These are phyloP conservation scores for Solanum clarkiae DNA, from an alignment of 257 asterid species.

Conservation along the genomic window DNA sequence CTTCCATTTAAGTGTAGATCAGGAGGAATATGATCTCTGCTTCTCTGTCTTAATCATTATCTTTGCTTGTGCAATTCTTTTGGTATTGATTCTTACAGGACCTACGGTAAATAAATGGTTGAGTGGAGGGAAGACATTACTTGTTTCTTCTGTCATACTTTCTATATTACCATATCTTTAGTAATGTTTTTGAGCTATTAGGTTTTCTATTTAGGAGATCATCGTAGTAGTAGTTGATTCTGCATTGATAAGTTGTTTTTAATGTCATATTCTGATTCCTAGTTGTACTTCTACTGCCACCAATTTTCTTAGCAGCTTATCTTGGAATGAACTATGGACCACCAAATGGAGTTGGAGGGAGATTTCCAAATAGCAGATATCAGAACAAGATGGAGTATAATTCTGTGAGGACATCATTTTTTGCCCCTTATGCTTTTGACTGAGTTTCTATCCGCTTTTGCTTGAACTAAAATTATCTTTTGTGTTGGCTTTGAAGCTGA, in stretches of 20 bases:
- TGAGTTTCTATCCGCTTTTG: neutral
- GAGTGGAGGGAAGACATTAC: neutral
- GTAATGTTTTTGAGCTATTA: neutral
- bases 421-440: neutral
- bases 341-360: constrained; percentile 25
- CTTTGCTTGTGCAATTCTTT: neutral
- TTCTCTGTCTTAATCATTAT: neutral
- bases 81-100: neutral
- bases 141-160: neutral
- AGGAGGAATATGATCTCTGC: neutral
- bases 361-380: constrained; percentile 18
- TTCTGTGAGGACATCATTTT: neutral
- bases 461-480: neutral
- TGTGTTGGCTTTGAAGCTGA: neutral
- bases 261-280: neutral
- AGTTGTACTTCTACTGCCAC: neutral
- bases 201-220: neutral
- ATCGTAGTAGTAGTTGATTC: neutral
- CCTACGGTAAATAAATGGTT: neutral
- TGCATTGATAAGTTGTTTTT: neutral
- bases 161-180: neutral
- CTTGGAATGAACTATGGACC: constrained; percentile 19
- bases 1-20: neutral
- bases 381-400: constrained; percentile 15
- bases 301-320: constrained; percentile 11